Conservation (phyloP, 805 yeast species). For the Yarrowia divulgata region DNA sequence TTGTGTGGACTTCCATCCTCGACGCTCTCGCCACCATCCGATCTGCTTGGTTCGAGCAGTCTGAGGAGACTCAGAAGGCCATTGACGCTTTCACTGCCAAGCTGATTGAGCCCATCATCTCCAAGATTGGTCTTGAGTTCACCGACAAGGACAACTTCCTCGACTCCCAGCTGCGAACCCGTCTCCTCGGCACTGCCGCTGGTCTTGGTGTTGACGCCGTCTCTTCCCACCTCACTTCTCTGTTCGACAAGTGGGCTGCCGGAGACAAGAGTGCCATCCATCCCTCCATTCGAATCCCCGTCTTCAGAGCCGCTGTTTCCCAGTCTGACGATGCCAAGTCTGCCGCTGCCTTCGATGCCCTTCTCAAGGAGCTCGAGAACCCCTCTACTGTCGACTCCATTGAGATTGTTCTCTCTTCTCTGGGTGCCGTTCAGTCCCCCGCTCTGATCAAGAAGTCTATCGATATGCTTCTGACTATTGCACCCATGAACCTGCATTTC, state of each 20-base stretch:
- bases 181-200: conserved; percentile 67
- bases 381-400: conserved; percentile 64
- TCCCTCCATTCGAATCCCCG: conserved; percentile 57
- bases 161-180: conserved; percentile 67
- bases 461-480: conserved; percentile 55
- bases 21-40: conserved; percentile 51
- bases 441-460: conserved; percentile 54
- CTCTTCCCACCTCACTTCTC: conserved; percentile 54
- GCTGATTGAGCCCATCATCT: conserved; percentile 59
- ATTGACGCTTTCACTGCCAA: conserved; percentile 61
- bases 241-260: conserved; percentile 51
- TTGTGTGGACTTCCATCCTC: conserved; percentile 65
- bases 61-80: conserved; percentile 54
- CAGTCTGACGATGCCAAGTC: conserved; percentile 51
- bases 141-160: conserved; percentile 64
- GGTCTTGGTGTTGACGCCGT: conserved; percentile 58
- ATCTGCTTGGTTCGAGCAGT: conserved; percentile 52
- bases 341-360: conserved; percentile 52
- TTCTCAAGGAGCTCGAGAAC: conserved; percentile 56
- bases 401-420: conserved; percentile 63
- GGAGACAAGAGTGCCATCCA: conserved; percentile 59
- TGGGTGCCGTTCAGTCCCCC: conserved; percentile 57
- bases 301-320: conserved; percentile 57
- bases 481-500: conserved; percentile 64
- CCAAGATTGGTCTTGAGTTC: conserved; percentile 68